Base-by-base conservation (phyloP, 306 rosid species). In the Malus fusca region DNA sequence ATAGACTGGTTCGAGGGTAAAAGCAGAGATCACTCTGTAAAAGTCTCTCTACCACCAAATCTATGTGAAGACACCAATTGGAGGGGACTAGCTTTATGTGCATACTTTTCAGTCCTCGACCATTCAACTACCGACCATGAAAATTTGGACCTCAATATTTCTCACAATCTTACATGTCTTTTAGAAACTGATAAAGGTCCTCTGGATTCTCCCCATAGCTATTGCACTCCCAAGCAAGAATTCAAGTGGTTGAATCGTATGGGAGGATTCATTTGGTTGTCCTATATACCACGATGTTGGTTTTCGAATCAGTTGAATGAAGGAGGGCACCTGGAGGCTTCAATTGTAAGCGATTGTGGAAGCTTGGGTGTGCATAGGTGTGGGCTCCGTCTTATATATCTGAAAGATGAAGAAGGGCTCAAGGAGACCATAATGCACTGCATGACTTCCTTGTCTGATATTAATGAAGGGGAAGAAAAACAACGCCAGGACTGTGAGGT, bases 251-350 rank as follows among this genome's bases (percentile, higher is more conserved):
- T 59, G n/a, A 19, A 66, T 19, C 18, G 6, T 8, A 17, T 11
- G 18, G 64, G 77, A 33, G 77, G 78, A 40, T 75, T 78, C 64
- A 40, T 74, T 26, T 82, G 85, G 82, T 8, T 82, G 3, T 82
- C 78, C 11, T 82, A 69, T 44, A 74, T 52, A 53, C 86, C 86
- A 19, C 64, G 71, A 25, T 11, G 30, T 3, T 53, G 10, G 64
- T 81, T 61, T 64, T 25, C 52, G 19, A 11, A 70, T 26, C 68
- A n/a, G n/a, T 15, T 77, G 51, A 55, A 74, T 33, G 71, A 77
- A 0, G 2, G 23, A 63, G 22, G 28, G 15, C 6, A 8, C 40
- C 2, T 81, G 31, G 61, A 78, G 67, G 81, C 78, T 71, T 22
- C 67, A 17, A 65, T 81, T 59, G 74, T 26, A 71, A 74, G 78